Evolutionary conservation across 306 rosid species (phyloP), one percentile per base, ranked within the genome.

Genomic region (Elaeagnus macrophylla): DNA sequence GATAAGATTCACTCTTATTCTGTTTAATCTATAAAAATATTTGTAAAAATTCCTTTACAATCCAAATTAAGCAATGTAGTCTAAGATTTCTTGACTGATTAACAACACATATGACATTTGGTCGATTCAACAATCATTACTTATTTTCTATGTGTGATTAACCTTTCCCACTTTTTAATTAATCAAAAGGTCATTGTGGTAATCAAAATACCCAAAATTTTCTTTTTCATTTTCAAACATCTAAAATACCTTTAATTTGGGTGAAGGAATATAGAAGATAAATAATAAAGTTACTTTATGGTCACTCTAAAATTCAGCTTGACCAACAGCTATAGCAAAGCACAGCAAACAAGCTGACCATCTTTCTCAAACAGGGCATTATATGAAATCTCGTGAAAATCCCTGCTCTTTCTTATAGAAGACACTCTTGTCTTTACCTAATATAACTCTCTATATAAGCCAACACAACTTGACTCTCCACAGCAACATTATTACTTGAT

Each of bases 231-330:
- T 11, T 25, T 17, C 8, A 1, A 7, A 14, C 2, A 15, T 17
- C 14, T 5, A 44, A 44, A 25, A 25, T 25, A 25, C 32, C 9
- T 1, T 12, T 12, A 45, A 45, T 12, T 5, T 11, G 1, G 13
- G 13, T 42, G 13, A 47, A n/a, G 48, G 25, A 9, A 40, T 16
- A 12, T 17, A 39, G 59, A 41, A 64, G 49, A 20, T 19, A 53
- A 45, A 35, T 19, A 37, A 53, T n/a, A 37, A 25, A 74, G 40
- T 87, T 77, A 71, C 96, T 84, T 88, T 48, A 67, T 68, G 41
- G 57, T 55, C 82, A 88, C 96, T 88, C 90, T 79, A 88, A 81
- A 88, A 75, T 79, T 77, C 74, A 81, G 70, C 81, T 36, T 59
- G 88, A 88, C 94, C 96, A 69, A 65, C 77, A 79, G 32, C 32